A percentile compares a stretch with the other conserved stretches of the same genome.
Evolutionary conservation across 2,329 filamentous ascomycete species (phyloP).

Genomic region (Trichoderma sp.): DNA sequence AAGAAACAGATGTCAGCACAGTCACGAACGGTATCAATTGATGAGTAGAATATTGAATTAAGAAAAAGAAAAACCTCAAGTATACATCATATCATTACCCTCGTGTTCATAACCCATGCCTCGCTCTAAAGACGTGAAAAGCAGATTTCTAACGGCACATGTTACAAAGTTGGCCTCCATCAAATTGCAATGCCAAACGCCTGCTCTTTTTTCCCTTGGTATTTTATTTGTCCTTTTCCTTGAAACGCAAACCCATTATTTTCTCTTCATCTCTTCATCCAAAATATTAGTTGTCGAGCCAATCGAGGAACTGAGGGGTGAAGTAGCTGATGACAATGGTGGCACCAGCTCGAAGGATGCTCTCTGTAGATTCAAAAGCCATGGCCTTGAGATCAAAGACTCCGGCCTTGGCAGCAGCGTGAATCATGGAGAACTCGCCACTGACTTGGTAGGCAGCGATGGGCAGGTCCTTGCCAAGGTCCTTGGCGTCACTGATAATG

Average conservation of each 20-base stretch:
- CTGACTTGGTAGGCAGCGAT: conserved; percentile 96
- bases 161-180: background rate
- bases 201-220: background rate
- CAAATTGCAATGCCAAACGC: conserved; percentile 12
- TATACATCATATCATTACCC: background rate
- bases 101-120: background rate
- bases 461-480: conserved; percentile 86
- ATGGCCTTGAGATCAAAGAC: conserved; percentile 94
- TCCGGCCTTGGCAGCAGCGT: conserved; percentile 90
- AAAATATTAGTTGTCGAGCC: conserved; percentile 55
- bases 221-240: background rate
- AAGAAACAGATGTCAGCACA: background rate
- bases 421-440: conserved; percentile 97
- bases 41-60: background rate
- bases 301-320: conserved; percentile 75
- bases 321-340: conserved; percentile 95
- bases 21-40: background rate
- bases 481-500: conserved; percentile 96
- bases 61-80: background rate
- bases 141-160: background rate
- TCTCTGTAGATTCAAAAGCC: conserved; percentile 93
- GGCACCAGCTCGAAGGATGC: conserved; percentile 88
- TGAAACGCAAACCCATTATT: background rate
- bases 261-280: background rate
- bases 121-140: background rate